Percentiles rank a stretch among this genome's conserved stretches.
phyloP scores from a whole-genome alignment of 1,284 basidiomycete species.

The Athelia psychrophila region DNA sequence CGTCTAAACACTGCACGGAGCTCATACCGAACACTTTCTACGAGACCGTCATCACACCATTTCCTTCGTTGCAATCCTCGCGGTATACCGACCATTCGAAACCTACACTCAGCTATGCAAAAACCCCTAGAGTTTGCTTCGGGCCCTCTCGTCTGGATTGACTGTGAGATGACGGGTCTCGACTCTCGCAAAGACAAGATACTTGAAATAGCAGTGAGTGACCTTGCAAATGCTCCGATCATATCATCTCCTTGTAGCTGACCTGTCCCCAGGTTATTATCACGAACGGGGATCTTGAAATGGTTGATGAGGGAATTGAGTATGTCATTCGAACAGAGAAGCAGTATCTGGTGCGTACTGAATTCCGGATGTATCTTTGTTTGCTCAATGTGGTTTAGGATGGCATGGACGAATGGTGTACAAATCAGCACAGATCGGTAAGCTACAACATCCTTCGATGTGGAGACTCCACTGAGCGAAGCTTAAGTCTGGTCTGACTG shows the following conservation, averaged over 20 bases:
- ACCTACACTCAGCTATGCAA: not conserved
- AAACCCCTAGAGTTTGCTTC: constrained; percentile 41
- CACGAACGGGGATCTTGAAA: constrained; percentile 74
- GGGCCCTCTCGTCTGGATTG: constrained; percentile 84
- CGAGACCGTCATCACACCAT: no score
- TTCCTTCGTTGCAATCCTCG: no score
- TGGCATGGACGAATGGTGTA: constrained; percentile 81
- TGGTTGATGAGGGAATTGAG: constrained; percentile 72
- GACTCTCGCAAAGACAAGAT: constrained; percentile 66
- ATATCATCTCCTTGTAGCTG: not conserved
- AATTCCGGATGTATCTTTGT: not conserved
- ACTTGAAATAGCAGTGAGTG: constrained; percentile 68
- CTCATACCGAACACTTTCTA: no score
- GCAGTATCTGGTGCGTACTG: constrained; percentile 37
- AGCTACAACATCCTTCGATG: constrained; percentile 17
- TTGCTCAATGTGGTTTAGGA: not conserved
- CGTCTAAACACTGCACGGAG: no score
- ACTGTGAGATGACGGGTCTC: constrained; percentile 86
- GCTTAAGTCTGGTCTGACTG: constrained; percentile 67
- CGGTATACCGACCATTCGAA: not conserved
- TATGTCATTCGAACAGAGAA: constrained; percentile 71
- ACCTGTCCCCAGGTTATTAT: constrained; percentile 60
- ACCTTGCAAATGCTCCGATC: constrained; percentile 7
- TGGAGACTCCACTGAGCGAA: not conserved
- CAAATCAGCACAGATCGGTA: constrained; percentile 66